phyloP scores from a whole-genome alignment of 2,329 filamentous ascomycete genomes.

The Scortechinia acanthostroma region DNA sequence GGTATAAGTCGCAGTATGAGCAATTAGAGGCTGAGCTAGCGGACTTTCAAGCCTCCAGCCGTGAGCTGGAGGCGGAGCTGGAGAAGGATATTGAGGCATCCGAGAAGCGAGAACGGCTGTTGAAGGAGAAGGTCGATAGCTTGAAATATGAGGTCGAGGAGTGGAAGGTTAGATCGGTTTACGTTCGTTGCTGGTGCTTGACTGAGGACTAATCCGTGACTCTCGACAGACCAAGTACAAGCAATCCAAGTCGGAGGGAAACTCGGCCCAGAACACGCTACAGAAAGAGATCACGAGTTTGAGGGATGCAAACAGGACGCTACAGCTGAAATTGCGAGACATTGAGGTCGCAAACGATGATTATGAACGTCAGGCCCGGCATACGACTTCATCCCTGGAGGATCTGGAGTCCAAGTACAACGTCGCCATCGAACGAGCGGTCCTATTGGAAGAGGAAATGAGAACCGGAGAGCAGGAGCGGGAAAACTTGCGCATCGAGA shows the following conservation, averaged over 20 bases:
- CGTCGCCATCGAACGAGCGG: slow-evolving; percentile 80
- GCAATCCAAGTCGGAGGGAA: slow-evolving; percentile 84
- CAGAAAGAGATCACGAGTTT: slow-evolving; percentile 94
- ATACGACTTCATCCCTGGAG: slow-evolving; percentile 90
- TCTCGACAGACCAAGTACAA: slow-evolving; percentile 77
- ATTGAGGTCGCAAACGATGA: slow-evolving; percentile 98
- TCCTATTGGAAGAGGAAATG: slow-evolving; percentile 93
- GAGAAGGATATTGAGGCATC: slow-evolving; percentile 94
- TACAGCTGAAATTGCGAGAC: slow-evolving; percentile 80
- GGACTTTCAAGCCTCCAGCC: slow-evolving; percentile 89
- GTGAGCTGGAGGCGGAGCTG: slow-evolving; percentile 86
- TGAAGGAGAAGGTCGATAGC: slow-evolving; percentile 81
- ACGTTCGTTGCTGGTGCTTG: slow-evolving; percentile 2
- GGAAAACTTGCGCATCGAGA: slow-evolving; percentile 80
- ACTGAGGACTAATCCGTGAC: not conserved
- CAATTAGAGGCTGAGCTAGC: slow-evolving; percentile 82
- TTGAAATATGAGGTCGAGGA: slow-evolving; percentile 87
- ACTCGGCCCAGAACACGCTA: slow-evolving; percentile 72
- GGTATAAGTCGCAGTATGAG: slow-evolving; percentile 96
- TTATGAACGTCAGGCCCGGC: slow-evolving; percentile 90
- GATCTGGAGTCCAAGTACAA: slow-evolving; percentile 97
- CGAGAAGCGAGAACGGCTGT: slow-evolving; percentile 80
- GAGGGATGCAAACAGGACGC: slow-evolving; percentile 73
- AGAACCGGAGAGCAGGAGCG: slow-evolving; percentile 86
- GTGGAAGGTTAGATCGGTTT: slow-evolving; percentile 88